Conservation (phyloP, 1,284 basidiomycete species). For the Fomitiporia mediterranea region DNA sequence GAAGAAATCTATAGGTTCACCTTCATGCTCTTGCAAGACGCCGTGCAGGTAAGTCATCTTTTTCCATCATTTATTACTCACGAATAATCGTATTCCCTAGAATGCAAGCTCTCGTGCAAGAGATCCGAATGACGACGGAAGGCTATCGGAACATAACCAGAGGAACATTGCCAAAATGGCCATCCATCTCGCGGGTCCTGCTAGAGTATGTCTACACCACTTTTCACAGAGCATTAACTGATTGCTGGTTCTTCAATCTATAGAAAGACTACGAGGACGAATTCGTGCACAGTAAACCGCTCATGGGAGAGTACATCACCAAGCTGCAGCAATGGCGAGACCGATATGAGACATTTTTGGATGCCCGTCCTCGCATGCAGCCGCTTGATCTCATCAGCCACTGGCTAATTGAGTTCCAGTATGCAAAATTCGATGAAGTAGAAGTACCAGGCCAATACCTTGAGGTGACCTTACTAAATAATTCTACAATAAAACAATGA, state of each 20-base stretch:
- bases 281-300: constrained; percentile 80
- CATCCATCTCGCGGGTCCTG: constrained; percentile 58
- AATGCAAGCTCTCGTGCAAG: constrained; percentile 71
- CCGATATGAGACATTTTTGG: constrained; percentile 83
- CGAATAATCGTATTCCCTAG: constrained; percentile 29
- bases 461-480: constrained; percentile 51
- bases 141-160: constrained; percentile 54
- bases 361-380: constrained; percentile 79
- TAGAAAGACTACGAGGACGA: constrained; percentile 91
- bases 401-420: constrained; percentile 97
- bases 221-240: neutral
- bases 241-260: constrained; percentile 18
- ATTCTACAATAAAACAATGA: no score
- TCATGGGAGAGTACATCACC: constrained; percentile 84
- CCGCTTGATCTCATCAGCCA: constrained; percentile 90
- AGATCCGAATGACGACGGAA: constrained; percentile 71
- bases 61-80: neutral
- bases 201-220: constrained; percentile 45
- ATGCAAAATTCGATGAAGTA: constrained; percentile 96
- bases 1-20: constrained; percentile 96
- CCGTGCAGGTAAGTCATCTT: constrained; percentile 49
- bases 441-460: constrained; percentile 99
- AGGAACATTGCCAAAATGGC: constrained; percentile 72
- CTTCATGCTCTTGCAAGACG: constrained; percentile 77
- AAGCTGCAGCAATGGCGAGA: constrained; percentile 93